These are phyloP conservation scores for Tillandsia leiboldiana DNA, from an alignment of 176 grass and related monocot genomes.

Conservation along the genomic window DNA sequence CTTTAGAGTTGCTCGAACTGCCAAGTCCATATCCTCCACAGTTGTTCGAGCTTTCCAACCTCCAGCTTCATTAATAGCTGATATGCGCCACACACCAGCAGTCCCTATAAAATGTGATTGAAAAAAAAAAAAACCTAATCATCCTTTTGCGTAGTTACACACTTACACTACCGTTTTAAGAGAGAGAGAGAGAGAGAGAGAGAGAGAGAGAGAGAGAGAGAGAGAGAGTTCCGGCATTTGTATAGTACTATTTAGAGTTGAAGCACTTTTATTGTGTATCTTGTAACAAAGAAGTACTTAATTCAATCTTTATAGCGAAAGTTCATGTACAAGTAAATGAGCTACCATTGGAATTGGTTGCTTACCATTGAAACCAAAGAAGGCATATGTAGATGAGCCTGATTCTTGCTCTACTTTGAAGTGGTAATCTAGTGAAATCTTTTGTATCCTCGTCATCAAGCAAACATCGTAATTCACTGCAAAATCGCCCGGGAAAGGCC, in stretches of 20 bases:
- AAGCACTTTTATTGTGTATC: neutral
- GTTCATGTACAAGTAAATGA: neutral
- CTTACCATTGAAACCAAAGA: constrained; percentile 77
- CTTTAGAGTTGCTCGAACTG: constrained; percentile 52
- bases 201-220: too few relatives aligned
- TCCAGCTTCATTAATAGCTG: constrained; percentile 51
- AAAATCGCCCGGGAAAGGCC: constrained; percentile 47
- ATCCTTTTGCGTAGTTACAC: too few relatives aligned
- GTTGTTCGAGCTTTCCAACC: constrained; percentile 74
- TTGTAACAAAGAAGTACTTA: neutral
- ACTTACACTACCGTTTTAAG: too few relatives aligned
- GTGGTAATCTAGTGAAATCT: constrained; percentile 72
- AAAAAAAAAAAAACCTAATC: too few relatives aligned
- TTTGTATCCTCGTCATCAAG: constrained; percentile 66
- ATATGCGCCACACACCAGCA: constrained; percentile 53
- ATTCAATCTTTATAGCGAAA: neutral
- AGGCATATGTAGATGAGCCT: constrained; percentile 47
- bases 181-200: too few relatives aligned
- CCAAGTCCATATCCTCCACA: constrained; percentile 77
- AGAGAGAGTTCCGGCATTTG: too few relatives aligned
- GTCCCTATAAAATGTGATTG: constrained; percentile 27
- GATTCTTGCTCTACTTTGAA: constrained; percentile 79
- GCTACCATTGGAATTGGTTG: neutral
- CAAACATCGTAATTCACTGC: constrained; percentile 57
- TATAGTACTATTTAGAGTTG: neutral